Conservation (phyloP, 1,284 basidiomycete species). For the Inonotus obliquus region DNA sequence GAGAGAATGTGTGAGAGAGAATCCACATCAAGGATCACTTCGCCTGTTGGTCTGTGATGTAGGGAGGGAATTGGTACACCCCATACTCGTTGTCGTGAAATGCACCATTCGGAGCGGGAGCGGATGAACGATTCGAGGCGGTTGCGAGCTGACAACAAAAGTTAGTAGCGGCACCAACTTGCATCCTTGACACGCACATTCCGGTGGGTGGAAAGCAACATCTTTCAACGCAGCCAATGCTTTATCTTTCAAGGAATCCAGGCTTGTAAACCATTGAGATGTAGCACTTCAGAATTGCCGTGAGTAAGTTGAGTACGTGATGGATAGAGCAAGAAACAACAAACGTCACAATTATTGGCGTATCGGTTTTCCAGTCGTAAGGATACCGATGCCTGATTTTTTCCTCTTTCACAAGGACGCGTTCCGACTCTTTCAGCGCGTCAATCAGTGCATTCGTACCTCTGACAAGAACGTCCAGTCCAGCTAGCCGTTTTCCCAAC, state of each 20-base stretch:
- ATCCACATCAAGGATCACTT: conserved; percentile 60
- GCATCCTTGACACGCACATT: conserved; percentile 47
- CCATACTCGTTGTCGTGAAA: conserved; percentile 97
- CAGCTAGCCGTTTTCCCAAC: conserved; percentile 48
- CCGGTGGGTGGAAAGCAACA: conserved; percentile 76
- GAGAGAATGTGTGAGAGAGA: conserved; percentile 77
- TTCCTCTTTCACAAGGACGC: conserved; percentile 63
- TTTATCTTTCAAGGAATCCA: conserved; percentile 76
- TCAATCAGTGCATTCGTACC: conserved; percentile 68
- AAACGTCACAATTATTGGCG: conserved; percentile 88
- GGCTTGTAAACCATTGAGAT: conserved; percentile 96
- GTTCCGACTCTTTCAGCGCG: conserved; percentile 52
- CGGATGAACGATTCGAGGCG: conserved; percentile 83
- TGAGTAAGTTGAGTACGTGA: background rate
- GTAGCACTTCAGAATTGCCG: conserved; percentile 64
- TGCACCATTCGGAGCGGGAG: conserved; percentile 97
- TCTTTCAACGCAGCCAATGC: conserved; percentile 70
- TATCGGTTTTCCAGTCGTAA: conserved; percentile 95
- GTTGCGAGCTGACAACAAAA: conserved; percentile 56
- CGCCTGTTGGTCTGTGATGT: conserved; percentile 62
- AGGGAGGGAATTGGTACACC: conserved; percentile 96
- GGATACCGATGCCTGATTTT: conserved; percentile 87
- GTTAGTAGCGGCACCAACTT: conserved; percentile 7
- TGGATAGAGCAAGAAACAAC: conserved; percentile 24
- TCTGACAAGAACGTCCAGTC: conserved; percentile 67